Conservation (phyloP, 352 stramenopile species). For the Phytophthora capsici region DNA sequence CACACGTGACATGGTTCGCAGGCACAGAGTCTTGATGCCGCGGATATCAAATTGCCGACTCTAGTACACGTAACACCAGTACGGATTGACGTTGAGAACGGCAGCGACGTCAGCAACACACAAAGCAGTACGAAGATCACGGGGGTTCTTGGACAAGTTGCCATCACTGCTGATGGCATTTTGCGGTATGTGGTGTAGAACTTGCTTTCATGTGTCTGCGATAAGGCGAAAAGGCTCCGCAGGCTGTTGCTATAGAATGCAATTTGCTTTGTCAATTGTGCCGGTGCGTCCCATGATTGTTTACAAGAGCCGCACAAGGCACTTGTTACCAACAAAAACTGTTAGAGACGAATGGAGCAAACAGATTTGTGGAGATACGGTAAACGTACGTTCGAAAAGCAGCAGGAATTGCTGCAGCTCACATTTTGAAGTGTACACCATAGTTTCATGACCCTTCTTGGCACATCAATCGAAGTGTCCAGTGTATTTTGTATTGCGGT, state of each 20-base stretch:
- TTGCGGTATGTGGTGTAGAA: neutral
- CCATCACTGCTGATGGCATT: slow-evolving; percentile 3
- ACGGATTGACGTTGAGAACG: neutral
- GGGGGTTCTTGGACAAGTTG: neutral
- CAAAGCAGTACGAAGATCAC: neutral
- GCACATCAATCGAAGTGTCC: slow-evolving; percentile 1
- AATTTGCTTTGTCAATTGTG: neutral
- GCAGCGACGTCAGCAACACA: neutral
- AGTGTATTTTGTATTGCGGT: neutral
- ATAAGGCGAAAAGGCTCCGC: slow-evolving; percentile 1
- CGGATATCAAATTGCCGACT: neutral
- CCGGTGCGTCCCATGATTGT: neutral
- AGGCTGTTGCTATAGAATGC: slow-evolving; percentile 4
- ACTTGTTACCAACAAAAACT: neutral
- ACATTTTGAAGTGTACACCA: neutral
- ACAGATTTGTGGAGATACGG: slow-evolving; percentile 1
- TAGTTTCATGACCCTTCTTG: neutral
- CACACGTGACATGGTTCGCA: slow-evolving; percentile 17
- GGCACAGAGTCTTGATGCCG: neutral
- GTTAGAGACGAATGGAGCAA: neutral
- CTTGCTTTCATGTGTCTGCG: neutral
- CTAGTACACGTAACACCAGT: slow-evolving; percentile 7
- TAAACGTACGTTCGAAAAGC: neutral
- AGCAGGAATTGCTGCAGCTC: neutral
- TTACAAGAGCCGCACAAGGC: neutral